Percentiles rank a stretch among this genome's conserved stretches.
These are phyloP conservation scores for Sextonia rubra DNA, from an alignment of 164 flowering plant species.

Conservation along the genomic window DNA sequence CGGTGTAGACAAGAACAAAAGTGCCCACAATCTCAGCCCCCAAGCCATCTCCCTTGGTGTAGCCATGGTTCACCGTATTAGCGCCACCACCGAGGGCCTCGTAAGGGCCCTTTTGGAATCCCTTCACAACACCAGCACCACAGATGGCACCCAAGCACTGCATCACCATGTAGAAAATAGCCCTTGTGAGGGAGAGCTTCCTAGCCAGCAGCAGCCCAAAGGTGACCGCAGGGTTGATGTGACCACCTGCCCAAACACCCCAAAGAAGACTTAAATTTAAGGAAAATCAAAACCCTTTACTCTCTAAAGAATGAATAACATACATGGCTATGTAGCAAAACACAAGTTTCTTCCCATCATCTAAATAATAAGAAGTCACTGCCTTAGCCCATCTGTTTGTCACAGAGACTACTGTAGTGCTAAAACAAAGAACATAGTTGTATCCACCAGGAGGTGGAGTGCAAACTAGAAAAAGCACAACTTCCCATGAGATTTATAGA, in stretches of 20 bases:
- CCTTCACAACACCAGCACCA: constrained; percentile 66
- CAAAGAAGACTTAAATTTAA: neutral
- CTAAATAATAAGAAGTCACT: neutral
- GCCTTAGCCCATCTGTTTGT: neutral
- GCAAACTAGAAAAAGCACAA: neutral
- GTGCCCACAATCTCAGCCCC: constrained; percentile 64
- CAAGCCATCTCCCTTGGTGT: constrained; percentile 52
- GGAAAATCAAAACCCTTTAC: neutral
- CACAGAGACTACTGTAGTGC: neutral
- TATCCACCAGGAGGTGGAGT: neutral
- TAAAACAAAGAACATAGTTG: neutral
- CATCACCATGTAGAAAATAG: constrained; percentile 55
- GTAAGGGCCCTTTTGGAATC: constrained; percentile 32
- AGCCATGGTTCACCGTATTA: constrained; percentile 42
- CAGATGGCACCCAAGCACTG: constrained; percentile 60
- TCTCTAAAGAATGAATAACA: neutral
- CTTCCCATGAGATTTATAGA: neutral
- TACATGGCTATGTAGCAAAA: neutral
- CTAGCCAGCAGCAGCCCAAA: constrained; percentile 59
- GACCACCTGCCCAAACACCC: constrained; percentile 41
- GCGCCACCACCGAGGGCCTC: constrained; percentile 44
- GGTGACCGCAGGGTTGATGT: constrained; percentile 65
- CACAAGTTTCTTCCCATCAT: neutral
- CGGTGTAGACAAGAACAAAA: constrained; percentile 60
- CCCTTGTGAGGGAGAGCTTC: constrained; percentile 57